Conservation (phyloP, 176 grass and related monocot genomes). For the Aegilops longissima region DNA sequence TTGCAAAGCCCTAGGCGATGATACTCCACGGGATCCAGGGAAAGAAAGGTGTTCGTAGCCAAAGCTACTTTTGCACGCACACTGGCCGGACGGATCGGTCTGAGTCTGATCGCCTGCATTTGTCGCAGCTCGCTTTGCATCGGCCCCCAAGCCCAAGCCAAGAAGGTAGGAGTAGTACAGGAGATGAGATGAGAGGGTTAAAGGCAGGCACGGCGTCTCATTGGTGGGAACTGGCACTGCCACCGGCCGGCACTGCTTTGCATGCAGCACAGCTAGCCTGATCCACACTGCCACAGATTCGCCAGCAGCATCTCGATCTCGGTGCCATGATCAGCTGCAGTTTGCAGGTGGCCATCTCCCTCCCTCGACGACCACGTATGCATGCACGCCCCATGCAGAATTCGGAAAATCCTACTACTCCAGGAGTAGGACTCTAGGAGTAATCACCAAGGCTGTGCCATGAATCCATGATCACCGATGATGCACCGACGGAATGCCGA, state of each 20-base stretch:
- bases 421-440: no score
- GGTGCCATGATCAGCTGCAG: not conserved
- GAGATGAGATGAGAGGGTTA: not conserved
- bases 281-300: no score
- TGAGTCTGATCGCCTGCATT: not conserved
- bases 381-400: not conserved
- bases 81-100: no score
- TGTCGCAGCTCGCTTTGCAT: not conserved
- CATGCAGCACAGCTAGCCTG: not conserved
- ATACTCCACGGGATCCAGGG: no score
- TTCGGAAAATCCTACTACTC: no score
- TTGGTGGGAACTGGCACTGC: conserved; percentile 30
- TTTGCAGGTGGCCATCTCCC: not conserved
- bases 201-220: not conserved
- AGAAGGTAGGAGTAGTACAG: no score
- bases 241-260: conserved; percentile 10
- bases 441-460: no score
- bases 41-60: no score
- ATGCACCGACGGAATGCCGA: not conserved
- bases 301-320: no score
- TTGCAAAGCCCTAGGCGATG: not conserved
- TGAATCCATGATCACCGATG: not conserved
- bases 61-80: no score
- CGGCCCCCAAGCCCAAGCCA: no score
- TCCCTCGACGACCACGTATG: not conserved